Evolutionary conservation across 495 filamentous ascomycete genomes (phyloP).

Genomic region (Xylaria nigripes): DNA sequence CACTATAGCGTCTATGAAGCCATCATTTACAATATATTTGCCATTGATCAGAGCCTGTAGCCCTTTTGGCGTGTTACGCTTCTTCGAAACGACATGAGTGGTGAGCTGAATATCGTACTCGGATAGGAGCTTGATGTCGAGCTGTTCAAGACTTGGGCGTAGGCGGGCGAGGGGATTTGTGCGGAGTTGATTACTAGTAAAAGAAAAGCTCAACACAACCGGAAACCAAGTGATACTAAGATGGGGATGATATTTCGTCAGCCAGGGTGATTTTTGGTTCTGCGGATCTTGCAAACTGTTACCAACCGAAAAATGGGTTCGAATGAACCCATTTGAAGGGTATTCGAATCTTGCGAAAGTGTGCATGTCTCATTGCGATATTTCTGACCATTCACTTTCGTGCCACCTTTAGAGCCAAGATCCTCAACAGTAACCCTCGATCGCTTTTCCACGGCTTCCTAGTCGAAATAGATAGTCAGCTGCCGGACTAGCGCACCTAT

Average conservation of each 20-base stretch:
- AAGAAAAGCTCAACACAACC: slow-evolving; percentile 71
- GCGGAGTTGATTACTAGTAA: slow-evolving; percentile 65
- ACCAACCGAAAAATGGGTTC: slow-evolving; percentile 43
- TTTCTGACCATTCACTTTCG: slow-evolving; percentile 61
- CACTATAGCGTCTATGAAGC: slow-evolving; percentile 59
- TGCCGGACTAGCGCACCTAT: slow-evolving; percentile 1
- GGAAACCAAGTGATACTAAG: slow-evolving; percentile 73
- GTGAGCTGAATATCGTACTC: slow-evolving; percentile 63
- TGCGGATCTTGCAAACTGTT: neutral
- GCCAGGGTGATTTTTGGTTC: neutral
- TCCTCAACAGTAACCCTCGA: slow-evolving; percentile 60
- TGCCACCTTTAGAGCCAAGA: slow-evolving; percentile 70
- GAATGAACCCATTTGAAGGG: slow-evolving; percentile 59
- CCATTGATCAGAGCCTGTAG: slow-evolving; percentile 84
- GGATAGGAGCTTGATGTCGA: slow-evolving; percentile 77
- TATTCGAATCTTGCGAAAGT: slow-evolving; percentile 50
- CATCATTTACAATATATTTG: slow-evolving; percentile 68
- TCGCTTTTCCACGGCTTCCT: slow-evolving; percentile 53
- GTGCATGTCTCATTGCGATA: slow-evolving; percentile 49
- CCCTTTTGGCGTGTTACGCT: slow-evolving; percentile 79
- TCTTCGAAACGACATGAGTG: slow-evolving; percentile 81
- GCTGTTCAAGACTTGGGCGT: slow-evolving; percentile 58
- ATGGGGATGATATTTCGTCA: neutral
- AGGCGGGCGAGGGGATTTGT: slow-evolving; percentile 58
- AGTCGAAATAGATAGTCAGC: slow-evolving; percentile 6